A percentile compares a stretch with the other conserved stretches of the same genome.
Evolutionary conservation across 2,329 filamentous ascomycete species (phyloP).

Genomic region (Venturia oleaginea): DNA sequence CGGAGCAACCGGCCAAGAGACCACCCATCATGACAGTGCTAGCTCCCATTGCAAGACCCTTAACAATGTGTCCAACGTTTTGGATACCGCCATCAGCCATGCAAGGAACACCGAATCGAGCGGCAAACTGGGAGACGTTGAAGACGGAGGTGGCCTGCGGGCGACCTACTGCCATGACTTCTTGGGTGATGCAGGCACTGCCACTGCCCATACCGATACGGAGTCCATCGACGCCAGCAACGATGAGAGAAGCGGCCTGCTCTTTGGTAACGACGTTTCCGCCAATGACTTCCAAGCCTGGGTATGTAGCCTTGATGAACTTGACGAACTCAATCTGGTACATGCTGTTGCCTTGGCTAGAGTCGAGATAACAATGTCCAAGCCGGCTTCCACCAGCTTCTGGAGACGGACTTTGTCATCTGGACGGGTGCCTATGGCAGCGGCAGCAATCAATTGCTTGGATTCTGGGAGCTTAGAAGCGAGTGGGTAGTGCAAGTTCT

Average conservation of each 20-base stretch:
- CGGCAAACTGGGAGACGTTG: conserved; percentile 81
- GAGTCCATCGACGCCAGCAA: conserved; percentile 88
- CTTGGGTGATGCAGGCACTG: conserved; percentile 96
- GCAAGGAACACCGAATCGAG: conserved; percentile 89
- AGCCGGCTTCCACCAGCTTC: conserved; percentile 84
- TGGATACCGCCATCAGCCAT: conserved; percentile 97
- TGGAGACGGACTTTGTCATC: conserved; percentile 82
- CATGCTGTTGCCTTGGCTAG: conserved; percentile 95
- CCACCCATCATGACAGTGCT: conserved; percentile 99
- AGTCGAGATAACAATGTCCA: conserved; percentile 96
- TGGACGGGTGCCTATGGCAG: conserved; percentile 88
- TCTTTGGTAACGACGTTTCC: conserved; percentile 98
- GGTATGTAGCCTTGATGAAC: conserved; percentile 83
- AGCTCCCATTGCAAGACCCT: conserved; percentile 89
- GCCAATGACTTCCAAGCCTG: conserved; percentile 84
- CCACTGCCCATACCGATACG: conserved; percentile 98
- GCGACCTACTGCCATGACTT: conserved; percentile 97
- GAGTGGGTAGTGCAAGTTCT: conserved; percentile 94
- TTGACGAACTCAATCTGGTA: conserved; percentile 99
- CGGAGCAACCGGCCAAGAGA: conserved; percentile 90
- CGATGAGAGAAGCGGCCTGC: conserved; percentile 86
- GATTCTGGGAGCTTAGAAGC: conserved; percentile 94
- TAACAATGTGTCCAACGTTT: conserved; percentile 98
- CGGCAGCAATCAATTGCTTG: conserved; percentile 94
- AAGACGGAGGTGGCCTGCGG: conserved; percentile 91